These are phyloP conservation scores for Galerina sulciceps DNA, from an alignment of 768 basidiomycete species.

Conservation along the genomic window DNA sequence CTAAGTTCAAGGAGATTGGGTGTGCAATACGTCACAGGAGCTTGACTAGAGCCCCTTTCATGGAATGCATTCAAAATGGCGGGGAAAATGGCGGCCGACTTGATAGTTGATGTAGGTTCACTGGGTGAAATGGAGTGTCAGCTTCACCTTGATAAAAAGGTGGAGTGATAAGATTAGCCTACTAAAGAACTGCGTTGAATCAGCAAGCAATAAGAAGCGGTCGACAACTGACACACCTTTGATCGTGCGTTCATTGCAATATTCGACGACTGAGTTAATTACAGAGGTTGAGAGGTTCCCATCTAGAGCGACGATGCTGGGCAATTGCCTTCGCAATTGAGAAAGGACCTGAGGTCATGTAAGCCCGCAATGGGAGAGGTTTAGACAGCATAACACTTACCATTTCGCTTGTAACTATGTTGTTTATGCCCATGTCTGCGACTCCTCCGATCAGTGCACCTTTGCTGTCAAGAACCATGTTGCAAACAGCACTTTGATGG, in stretches of 20 bases:
- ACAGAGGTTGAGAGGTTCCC: slow-evolving; percentile 68
- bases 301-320: slow-evolving; percentile 71
- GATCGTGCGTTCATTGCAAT: slow-evolving; percentile 52
- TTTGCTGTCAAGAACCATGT: slow-evolving; percentile 73
- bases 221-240: slow-evolving; percentile 47
- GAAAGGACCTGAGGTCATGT: slow-evolving; percentile 49
- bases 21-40: slow-evolving; percentile 73
- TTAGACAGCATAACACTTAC: slow-evolving; percentile 10
- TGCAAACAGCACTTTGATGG: slow-evolving; percentile 79
- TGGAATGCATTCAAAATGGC: slow-evolving; percentile 51
- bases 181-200: slow-evolving; percentile 71
- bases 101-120: slow-evolving; percentile 92
- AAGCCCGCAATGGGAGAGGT: neutral
- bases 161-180: slow-evolving; percentile 27
- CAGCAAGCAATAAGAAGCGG: neutral
- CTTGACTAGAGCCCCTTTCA: slow-evolving; percentile 17
- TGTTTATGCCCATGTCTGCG: slow-evolving; percentile 86
- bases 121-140: slow-evolving; percentile 38
- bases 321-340: slow-evolving; percentile 50
- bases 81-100: slow-evolving; percentile 72
- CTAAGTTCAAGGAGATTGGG: slow-evolving; percentile 86
- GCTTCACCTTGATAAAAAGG: neutral
- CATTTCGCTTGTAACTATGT: slow-evolving; percentile 52
- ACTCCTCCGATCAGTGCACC: slow-evolving; percentile 85
- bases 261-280: slow-evolving; percentile 53